Base-by-base conservation (phyloP, 805 yeast genomes). In the Ogataea ramenticola region DNA sequence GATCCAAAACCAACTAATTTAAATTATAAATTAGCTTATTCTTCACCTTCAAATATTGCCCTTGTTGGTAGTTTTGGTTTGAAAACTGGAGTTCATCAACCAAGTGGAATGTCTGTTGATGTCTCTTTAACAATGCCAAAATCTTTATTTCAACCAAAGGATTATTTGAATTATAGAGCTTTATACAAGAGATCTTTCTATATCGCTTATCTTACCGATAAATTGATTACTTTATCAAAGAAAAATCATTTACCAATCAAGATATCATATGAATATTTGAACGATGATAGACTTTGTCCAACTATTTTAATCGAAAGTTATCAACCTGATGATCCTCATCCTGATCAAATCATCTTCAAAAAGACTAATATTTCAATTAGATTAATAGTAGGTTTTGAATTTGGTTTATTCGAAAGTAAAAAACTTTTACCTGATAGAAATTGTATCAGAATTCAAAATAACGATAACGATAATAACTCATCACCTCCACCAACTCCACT, bases 41-140 rank as follows among this genome's bases (percentile, higher is more conserved):
- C 65, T 39, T 69, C 79, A 15, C 99, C 98, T 0, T 75, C 74
- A 44, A 80, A 79, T 51, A 79, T 91, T 14, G 78, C 89, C 9
- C 72, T 93, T 34, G 83, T 87, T 9, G 98, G 99, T 1, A 80
- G 96, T 7, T 91, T 87, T 67, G 93, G 96, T 3, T 69, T 91
- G 50, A 87, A 87, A 54, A 80, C 96, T 0, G 88, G 85, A 3
- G 82, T 86, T 21, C 73, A 78, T 39, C 81, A 82, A 22, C 70
- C 72, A 37, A 56, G 64, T 32, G 84, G 86, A 0, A 70, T 79
- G 60, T 68, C 86, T 5, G 75, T 91, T 20, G 99, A 93, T 60
- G 74, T 93, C 26, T 72, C 85, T 29, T 70, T 91, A 35, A 80
- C 86, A 4, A 91, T 93, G 90, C 96, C 97, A 6, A 64, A 67